Conservation (phyloP, 805 yeast species). For the Spathaspora boniae region DNA sequence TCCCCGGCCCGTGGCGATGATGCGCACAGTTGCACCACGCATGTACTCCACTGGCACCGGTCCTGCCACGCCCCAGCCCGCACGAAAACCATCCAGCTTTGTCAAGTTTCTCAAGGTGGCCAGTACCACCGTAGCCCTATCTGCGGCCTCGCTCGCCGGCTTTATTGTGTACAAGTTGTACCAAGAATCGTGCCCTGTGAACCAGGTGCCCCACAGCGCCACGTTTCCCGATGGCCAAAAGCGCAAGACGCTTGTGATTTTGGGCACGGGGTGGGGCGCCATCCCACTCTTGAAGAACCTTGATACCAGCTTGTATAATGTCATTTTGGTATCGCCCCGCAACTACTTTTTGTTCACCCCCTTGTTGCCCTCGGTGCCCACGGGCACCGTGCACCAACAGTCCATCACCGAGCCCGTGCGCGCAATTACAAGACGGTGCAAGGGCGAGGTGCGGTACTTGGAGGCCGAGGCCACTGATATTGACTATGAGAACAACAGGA, state of each 20-base stretch:
- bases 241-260: slow-evolving; percentile 70
- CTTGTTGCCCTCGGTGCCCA: slow-evolving; percentile 90
- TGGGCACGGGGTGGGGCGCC: slow-evolving; percentile 95
- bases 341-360: slow-evolving; percentile 96
- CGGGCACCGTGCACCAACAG: slow-evolving; percentile 85
- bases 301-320: slow-evolving; percentile 85
- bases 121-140: slow-evolving; percentile 43
- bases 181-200: slow-evolving; percentile 57
- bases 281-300: slow-evolving; percentile 77
- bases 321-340: slow-evolving; percentile 86
- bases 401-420: slow-evolving; percentile 94
- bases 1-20: too few relatives aligned
- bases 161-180: slow-evolving; percentile 51
- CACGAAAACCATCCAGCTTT: slow-evolving; percentile 23
- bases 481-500: slow-evolving; percentile 64
- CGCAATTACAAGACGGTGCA: slow-evolving; percentile 71
- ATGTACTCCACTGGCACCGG: slow-evolving; percentile 12
- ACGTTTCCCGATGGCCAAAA: slow-evolving; percentile 52
- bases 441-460: slow-evolving; percentile 74
- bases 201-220: slow-evolving; percentile 58
- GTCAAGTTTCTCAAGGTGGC: slow-evolving; percentile 46
- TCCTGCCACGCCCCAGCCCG: too few relatives aligned
- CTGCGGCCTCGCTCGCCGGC: slow-evolving; percentile 56
- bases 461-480: slow-evolving; percentile 89
- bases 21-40: too few relatives aligned